Base-by-base conservation (phyloP, 306 rosid genomes). In the Luffa aegyptiaca region DNA sequence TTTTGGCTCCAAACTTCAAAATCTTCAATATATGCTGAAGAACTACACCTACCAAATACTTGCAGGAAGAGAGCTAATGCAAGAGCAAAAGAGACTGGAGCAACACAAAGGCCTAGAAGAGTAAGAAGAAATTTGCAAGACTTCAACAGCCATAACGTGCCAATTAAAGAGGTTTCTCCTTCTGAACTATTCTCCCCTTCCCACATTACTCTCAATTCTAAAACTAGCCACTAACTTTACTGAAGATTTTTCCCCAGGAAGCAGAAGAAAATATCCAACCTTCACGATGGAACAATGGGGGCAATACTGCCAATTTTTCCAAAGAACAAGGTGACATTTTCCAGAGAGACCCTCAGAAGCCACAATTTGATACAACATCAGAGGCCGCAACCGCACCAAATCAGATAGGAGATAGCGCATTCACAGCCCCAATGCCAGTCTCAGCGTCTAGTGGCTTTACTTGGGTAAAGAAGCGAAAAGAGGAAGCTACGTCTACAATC, bases 381-480 rank as follows among this genome's bases (percentile, higher is more conserved):
- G 93, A 88, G 80, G 77, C 31, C 36, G 20, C 78, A 59, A 83
- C 82, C 76, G 62, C 62, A 59, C 69, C 81, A 35, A 56, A 42
- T 62, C 77, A 81, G 7, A 39, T 12, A 73, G 89, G 89, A 17
- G 87, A 81, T 20, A 86, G 88, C 57, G 83, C 88, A 49, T 71
- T 81, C 75, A 75, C 93, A 46, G 90, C 92, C 80, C 89, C 92
- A 12, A 14, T 59, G n/a, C 90, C 87, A 21, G 69, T 82, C 45
- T 68, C 84, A 10, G 97, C 87, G 18, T 87, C 96, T 74, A 87
- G 88, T 64, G 93, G 91, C 48, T 89, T 86, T 84, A 55, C 91
- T 42, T 95, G 97, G 97, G 92, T 85, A 5, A 86, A 85, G 81
- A 88, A 87, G 79, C 84, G 89, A 87, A 89, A 86, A 20, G 90